Evolutionary conservation across 495 filamentous ascomycete species (phyloP), one percentile per base, ranked within the genome.

Genomic region (Neurospora sp.): DNA sequence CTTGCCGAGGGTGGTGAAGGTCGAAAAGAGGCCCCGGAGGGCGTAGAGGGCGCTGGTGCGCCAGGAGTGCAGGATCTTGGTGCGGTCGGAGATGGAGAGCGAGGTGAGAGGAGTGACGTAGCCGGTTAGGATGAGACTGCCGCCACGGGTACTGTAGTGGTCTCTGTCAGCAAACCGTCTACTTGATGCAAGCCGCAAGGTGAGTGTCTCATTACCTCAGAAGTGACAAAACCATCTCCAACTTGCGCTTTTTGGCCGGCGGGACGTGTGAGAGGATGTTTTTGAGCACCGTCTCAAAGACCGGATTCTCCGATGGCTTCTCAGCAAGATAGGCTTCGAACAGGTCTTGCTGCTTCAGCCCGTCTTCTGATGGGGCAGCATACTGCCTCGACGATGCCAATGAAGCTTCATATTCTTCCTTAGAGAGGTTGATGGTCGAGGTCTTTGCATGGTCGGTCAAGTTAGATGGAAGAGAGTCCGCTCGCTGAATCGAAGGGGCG

Each of bases 101-200:
- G 88, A 82, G 72, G 91, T 86, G 27, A 94, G 80, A 0, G 88
- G 87, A 0, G 85, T 90, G 40, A 84, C 82, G 27, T 88, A 89
- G 35, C 91, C 91, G 0, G 92, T 94, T 23, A 91, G 80, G 16
- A 92, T 79, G 18, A 93, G 79, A 39, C 89, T 93, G 10, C 92
- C 92, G 0, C 89, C 82, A 20, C 86, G 86, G 39, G 91, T 92
- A 75, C 92, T 95, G 78, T 69, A 8, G 9, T 69, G 49, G n/a
- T 37, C 20, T 54, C n/a, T 23, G 70, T 80, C 39, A 77, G 76
- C 40, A 39, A 72, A 71, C 72, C 1, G 72, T 16, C 38, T 31
- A 10, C 20, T 10, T 54, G 20, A 54, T 54, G 46, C 9, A 23
- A 54, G 35, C 35, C 35, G 35, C 35, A 35, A 35, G 35, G 4